phyloP scores from a whole-genome alignment of 805 yeast genomes.

The Kodamaea laetipori region DNA sequence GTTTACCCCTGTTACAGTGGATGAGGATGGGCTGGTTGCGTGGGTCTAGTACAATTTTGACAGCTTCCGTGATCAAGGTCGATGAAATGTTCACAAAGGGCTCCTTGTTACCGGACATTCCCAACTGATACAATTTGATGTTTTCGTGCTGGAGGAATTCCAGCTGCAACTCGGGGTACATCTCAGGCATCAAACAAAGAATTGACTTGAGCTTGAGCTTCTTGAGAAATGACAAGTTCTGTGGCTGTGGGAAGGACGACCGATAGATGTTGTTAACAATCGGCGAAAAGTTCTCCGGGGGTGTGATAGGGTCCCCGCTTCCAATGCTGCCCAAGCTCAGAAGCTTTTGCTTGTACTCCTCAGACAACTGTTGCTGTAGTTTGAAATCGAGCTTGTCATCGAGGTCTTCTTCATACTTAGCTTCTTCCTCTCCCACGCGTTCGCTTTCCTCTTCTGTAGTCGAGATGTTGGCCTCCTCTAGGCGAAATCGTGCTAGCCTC shows the following conservation, averaged over 20 bases:
- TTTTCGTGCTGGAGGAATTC: slow-evolving; percentile 61
- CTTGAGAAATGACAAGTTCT: slow-evolving; percentile 71
- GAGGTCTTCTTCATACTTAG: slow-evolving; percentile 38
- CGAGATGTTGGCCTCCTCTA: slow-evolving; percentile 24
- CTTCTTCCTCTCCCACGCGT: slow-evolving; percentile 20
- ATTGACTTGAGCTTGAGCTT: slow-evolving; percentile 69
- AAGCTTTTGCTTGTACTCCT: slow-evolving; percentile 18
- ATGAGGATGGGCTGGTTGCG: slow-evolving; percentile 87
- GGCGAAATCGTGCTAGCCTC: slow-evolving; percentile 27
- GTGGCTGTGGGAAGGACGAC: slow-evolving; percentile 85
- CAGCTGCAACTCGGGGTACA: slow-evolving; percentile 76
- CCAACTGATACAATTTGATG: slow-evolving; percentile 79
- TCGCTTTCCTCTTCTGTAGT: slow-evolving; percentile 32
- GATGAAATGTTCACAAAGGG: slow-evolving; percentile 78
- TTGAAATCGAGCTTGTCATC: slow-evolving; percentile 42
- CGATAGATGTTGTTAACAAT: slow-evolving; percentile 77
- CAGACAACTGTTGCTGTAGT: slow-evolving; percentile 23
- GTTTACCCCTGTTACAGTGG: slow-evolving; percentile 96
- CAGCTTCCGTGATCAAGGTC: slow-evolving; percentile 73
- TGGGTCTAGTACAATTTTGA: slow-evolving; percentile 80
- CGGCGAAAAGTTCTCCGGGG: slow-evolving; percentile 92
- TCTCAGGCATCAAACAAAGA: slow-evolving; percentile 86
- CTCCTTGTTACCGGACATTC: slow-evolving; percentile 93
- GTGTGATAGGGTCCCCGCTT: slow-evolving; percentile 36
- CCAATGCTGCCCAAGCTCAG: background rate